Evolutionary conservation across 345 rosid species (phyloP), one percentile per base, ranked within the genome.

Genomic region (Clausena lansium): DNA sequence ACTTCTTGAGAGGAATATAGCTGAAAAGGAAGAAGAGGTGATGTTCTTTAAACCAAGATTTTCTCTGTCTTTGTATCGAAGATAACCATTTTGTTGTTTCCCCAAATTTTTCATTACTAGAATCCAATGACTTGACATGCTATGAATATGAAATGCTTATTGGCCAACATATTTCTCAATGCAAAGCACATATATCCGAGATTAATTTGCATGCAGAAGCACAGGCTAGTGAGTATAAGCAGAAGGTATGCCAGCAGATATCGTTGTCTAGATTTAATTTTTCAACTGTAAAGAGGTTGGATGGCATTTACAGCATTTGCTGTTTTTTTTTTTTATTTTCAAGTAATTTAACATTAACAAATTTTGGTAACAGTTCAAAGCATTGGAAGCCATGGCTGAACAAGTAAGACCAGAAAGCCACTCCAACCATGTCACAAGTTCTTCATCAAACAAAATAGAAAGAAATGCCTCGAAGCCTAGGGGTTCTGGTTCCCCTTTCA

Each of bases 401-500:
- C 94, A 90, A 88, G 95, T 88, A 47, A 94, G 88, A 82, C 90
- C 97, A 77, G 97, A 96, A 77, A 81, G 81, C 78, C 84, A 86
- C 54, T 79, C 81, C 79, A 81, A 76, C 79, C 89, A 87, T 63
- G 80, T 72, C 52, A 17, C 83, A 52, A 90, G 86, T 78, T 82
- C 89, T 77, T 84, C 97, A 59, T 81, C 85, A 64, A 86, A 80
- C 83, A 87, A 86, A 70, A 83, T 82, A 41, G 97, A 92, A 82
- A 96, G 92, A 88, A 90, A 81, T 79, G 79, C 84, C 15, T 83
- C 83, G 54, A 92, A 84, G 81, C 74, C 91, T 55, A 88, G 95
- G 72, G 97, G 97, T 80, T 94, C 98, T 60, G 92, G 98, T 76
- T 92, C 99, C 78, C 98, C 99, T 80, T 96, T 96, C 81, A 94